These are phyloP conservation scores for Trichaptum fuscoviolaceum DNA, from an alignment of 768 basidiomycete genomes.

Conservation along the genomic window DNA sequence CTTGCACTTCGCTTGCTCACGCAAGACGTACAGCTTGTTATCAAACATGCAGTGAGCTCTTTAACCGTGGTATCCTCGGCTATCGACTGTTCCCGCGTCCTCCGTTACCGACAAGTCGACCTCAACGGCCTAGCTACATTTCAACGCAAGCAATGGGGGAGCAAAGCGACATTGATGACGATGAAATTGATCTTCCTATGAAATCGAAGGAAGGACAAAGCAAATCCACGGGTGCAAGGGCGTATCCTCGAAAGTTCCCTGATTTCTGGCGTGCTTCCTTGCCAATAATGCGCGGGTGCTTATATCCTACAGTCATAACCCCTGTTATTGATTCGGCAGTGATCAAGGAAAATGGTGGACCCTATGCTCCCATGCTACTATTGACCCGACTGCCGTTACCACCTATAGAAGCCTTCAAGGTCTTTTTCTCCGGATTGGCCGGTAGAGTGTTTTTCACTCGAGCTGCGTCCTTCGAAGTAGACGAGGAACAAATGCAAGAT, in stretches of 20 bases:
- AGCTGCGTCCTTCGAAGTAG: constrained; percentile 45
- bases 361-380: constrained; percentile 57
- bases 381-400: constrained; percentile 68
- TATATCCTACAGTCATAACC: constrained; percentile 56
- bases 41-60: constrained; percentile 46
- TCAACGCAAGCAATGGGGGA: constrained; percentile 13
- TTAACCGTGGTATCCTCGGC: constrained; percentile 46
- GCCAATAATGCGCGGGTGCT: constrained; percentile 22
- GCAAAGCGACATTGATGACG: constrained; percentile 14
- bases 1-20: constrained; percentile 39
- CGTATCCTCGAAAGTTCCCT: constrained; percentile 56
- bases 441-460: constrained; percentile 38
- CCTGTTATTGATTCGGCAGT: constrained; percentile 27
- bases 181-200: constrained; percentile 7
- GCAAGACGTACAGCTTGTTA: constrained; percentile 60
- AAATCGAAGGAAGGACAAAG: constrained; percentile 1
- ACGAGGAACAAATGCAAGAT: constrained; percentile 38
- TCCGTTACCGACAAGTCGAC: constrained; percentile 34
- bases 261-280: constrained; percentile 57
- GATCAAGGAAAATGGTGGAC: constrained; percentile 16
- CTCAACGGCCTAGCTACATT: constrained; percentile 11
- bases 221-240: constrained; percentile 38
- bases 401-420: constrained; percentile 43
- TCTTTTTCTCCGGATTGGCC: constrained; percentile 53
- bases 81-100: constrained; percentile 29